Base-by-base conservation (phyloP, 768 basidiomycete genomes). In the Boletellus emodensis region DNA sequence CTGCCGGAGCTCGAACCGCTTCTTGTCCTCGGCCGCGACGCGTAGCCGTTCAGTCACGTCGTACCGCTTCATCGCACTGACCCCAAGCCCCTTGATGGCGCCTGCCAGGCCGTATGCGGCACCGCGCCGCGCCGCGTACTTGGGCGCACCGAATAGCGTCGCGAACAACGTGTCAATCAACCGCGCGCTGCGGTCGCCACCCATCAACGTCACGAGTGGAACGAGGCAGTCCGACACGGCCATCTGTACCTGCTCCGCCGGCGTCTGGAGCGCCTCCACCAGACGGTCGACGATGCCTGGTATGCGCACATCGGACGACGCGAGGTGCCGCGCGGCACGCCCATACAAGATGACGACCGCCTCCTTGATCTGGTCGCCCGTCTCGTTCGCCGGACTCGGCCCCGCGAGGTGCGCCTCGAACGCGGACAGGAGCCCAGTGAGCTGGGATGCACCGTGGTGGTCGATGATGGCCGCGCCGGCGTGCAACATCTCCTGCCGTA, bases 51-150 rank as follows among this genome's bases (percentile, higher is more conserved):
- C 73, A 55, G 96, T 81, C 38, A 97, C 72, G 46, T 85, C 75
- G 64, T 86, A 88, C 63, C 93, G 85, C 64, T 94, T 92, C 72
- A 98, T 82, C 0, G 84, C 82, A 0, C 81, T 75, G 26, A 98
- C 81, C 1, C 96, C 96, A 1, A 85, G 79, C n/a, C 96, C 96
- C 61, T 88, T 90, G 63, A 97, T 77, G 38, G 91, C 81, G 24
- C 96, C 96, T 2, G 95, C 93, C 17, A 99, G 71, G 37, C 95
- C 96, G 66, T 97, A 98, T 1, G 95, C 94, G 1, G 95, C 94
- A 30, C 96, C 96, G n/a, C 95, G 82, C n/a, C 96, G 82, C 44
- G 82, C 79, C 10, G 91, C 95, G 62, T 99, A 98, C 65, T 94
- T 97, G 8, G 82, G 74, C 5, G 83, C 84, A 43, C 82, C 76